Conservation (phyloP, 2,329 filamentous ascomycete species). For the Apiospora aurea region DNA sequence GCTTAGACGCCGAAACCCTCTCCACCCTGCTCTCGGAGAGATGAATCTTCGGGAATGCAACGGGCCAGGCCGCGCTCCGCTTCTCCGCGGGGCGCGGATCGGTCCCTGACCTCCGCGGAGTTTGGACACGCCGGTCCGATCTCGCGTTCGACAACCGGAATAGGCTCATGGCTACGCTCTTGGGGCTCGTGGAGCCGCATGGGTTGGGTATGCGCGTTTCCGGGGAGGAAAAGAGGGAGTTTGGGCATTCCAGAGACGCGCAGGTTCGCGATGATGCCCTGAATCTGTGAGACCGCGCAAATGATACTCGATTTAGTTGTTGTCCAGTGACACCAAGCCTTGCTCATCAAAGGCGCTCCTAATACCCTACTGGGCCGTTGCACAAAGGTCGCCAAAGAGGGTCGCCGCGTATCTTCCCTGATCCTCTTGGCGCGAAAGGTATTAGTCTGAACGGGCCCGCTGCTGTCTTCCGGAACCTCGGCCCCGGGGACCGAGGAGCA, state of each 20-base stretch:
- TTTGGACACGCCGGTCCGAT: slow-evolving; percentile 41
- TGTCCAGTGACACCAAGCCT: slow-evolving; percentile 54
- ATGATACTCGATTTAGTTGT: too few species aligned
- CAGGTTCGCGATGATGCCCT: neutral
- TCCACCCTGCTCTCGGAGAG: slow-evolving; percentile 45
- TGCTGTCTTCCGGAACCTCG: neutral
- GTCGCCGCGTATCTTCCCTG: slow-evolving; percentile 44
- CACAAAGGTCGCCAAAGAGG: slow-evolving; percentile 44
- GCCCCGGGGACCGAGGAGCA: neutral
- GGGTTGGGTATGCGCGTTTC: slow-evolving; percentile 24
- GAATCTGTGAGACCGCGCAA: too few species aligned
- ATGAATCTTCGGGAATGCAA: slow-evolving; percentile 50
- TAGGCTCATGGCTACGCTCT: slow-evolving; percentile 55
- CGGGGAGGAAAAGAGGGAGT: neutral
- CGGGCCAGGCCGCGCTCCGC: slow-evolving; percentile 50
- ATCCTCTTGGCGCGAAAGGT: slow-evolving; percentile 50
- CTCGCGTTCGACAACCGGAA: slow-evolving; percentile 59
- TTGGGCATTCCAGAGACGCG: slow-evolving; percentile 48
- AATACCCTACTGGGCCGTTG: slow-evolving; percentile 54
- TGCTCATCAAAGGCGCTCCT: slow-evolving; percentile 61
- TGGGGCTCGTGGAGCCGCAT: slow-evolving; percentile 53
- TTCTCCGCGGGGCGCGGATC: slow-evolving; percentile 43
- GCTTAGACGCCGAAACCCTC: slow-evolving; percentile 47
- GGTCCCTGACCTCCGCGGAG: slow-evolving; percentile 27
- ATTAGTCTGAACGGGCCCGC: slow-evolving; percentile 36